A percentile compares a stretch with the other conserved stretches of the same genome.
phyloP scores from a whole-genome alignment of 2,329 filamentous ascomycete genomes.

The Exophiala sideris region DNA sequence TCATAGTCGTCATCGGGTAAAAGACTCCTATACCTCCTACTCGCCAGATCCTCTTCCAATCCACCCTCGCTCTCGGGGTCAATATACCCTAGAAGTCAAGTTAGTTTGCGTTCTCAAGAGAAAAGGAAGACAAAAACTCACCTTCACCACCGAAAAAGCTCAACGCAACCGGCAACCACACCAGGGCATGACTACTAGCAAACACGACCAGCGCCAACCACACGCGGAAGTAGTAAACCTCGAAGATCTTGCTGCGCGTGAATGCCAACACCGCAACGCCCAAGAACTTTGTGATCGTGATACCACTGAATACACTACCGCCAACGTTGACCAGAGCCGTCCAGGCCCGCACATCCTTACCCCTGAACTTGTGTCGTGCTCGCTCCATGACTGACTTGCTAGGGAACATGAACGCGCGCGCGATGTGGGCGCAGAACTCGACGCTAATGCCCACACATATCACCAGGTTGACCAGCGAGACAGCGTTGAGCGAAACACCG shows the following conservation, averaged over 20 bases:
- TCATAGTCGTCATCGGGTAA: constrained; percentile 75
- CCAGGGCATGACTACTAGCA: constrained; percentile 80
- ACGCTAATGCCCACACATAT: constrained; percentile 96
- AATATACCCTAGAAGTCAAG: constrained; percentile 60
- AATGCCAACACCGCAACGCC: constrained; percentile 91
- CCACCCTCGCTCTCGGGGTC: constrained; percentile 85
- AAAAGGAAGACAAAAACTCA: constrained; percentile 35
- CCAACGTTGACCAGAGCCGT: constrained; percentile 92
- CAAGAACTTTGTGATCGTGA: constrained; percentile 91
- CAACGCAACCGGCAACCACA: constrained; percentile 87
- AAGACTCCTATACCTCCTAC: constrained; percentile 71
- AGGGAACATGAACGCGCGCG: constrained; percentile 93
- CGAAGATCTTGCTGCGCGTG: constrained; percentile 96
- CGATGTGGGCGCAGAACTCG: constrained; percentile 96
- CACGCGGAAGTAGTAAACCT: constrained; percentile 98
- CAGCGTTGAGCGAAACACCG: constrained; percentile 86
- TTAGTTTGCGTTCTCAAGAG: not conserved
- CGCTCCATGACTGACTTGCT: constrained; percentile 76
- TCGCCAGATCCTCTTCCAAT: constrained; percentile 82
- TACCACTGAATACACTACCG: constrained; percentile 89
- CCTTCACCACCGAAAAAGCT: constrained; percentile 79
- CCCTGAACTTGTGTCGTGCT: constrained; percentile 72
- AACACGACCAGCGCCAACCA: constrained; percentile 91
- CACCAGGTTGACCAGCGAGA: constrained; percentile 91
- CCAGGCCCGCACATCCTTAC: constrained; percentile 83